These are phyloP conservation scores for Cytospora paraplurivora DNA, from an alignment of 2,329 filamentous ascomycete genomes.

Conservation along the genomic window DNA sequence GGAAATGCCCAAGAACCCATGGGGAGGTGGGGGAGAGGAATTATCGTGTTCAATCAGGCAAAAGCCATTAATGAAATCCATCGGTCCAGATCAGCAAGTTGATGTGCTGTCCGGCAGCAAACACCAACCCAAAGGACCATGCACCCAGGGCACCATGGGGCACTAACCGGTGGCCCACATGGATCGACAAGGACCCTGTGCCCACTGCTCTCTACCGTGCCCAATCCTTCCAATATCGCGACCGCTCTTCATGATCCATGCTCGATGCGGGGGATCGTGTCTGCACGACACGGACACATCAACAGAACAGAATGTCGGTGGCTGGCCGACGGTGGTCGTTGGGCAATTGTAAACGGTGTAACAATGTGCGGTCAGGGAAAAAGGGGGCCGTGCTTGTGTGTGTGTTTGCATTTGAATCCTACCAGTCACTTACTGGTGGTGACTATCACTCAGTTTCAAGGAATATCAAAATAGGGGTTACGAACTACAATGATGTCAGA, in stretches of 20 bases:
- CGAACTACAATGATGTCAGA: not conserved
- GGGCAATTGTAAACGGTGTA: constrained; percentile 12
- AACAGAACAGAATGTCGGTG: not conserved
- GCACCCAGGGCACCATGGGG: not conserved
- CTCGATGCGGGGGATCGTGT: constrained; percentile 6
- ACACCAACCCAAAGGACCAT: not conserved
- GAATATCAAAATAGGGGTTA: not conserved
- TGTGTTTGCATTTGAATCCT: not conserved
- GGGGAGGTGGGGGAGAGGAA: not conserved
- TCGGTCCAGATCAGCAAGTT: not conserved
- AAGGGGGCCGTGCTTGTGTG: not conserved
- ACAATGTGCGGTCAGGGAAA: constrained; percentile 9
- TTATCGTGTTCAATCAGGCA: not conserved
- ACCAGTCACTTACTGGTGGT: not conserved
- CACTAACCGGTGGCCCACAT: not conserved
- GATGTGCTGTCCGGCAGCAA: not conserved
- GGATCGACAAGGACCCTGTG: not conserved
- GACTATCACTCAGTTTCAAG: constrained; percentile 5
- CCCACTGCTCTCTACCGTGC: not conserved
- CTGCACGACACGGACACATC: not conserved
- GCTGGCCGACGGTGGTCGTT: constrained; percentile 1
- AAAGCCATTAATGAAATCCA: not conserved
- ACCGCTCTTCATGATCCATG: constrained; percentile 19
- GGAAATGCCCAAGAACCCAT: not conserved
- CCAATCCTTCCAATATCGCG: constrained; percentile 17